These are phyloP conservation scores for Prototheca wickerhamii DNA, from an alignment of 163 green algal species.

Conservation along the genomic window DNA sequence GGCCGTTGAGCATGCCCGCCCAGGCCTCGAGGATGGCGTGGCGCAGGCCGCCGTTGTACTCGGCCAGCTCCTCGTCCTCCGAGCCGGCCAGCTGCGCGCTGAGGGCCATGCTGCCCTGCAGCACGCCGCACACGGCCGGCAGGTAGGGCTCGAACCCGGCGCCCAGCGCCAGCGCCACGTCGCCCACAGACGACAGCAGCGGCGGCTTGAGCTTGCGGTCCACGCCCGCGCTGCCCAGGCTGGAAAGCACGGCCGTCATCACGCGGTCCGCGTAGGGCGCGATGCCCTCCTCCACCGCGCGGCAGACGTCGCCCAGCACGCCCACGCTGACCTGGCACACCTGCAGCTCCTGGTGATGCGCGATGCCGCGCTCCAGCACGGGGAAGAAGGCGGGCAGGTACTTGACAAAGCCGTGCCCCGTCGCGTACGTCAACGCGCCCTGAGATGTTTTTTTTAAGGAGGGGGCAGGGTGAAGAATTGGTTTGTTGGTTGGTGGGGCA, in stretches of 20 bases:
- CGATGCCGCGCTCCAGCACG: conserved; percentile 77
- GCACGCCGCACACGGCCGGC: conserved; percentile 45
- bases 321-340: conserved; percentile 86
- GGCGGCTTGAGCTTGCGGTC: conserved; percentile 91
- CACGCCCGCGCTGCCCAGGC: conserved; percentile 39
- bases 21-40: conserved; percentile 90
- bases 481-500: too few relatives aligned
- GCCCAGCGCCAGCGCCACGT: conserved; percentile 86
- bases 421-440: conserved; percentile 78
- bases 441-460: too few relatives aligned
- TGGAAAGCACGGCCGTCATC: conserved; percentile 68
- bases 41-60: conserved; percentile 91
- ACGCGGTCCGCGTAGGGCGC: conserved; percentile 74
- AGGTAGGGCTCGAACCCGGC: conserved; percentile 67
- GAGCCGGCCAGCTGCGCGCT: conserved; percentile 41
- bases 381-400: conserved; percentile 79
- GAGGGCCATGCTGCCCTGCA: conserved; percentile 46
- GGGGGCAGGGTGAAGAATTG: too few relatives aligned
- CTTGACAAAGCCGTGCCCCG: conserved; percentile 68
- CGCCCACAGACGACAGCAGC: conserved; percentile 86
- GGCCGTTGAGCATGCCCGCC: conserved; percentile 83
- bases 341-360: conserved; percentile 66
- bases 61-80: conserved; percentile 67
- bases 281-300: conserved; percentile 71
- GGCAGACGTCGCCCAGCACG: conserved; percentile 82